Percentiles rank a stretch among this genome's conserved stretches.
These are phyloP conservation scores for Dipteronia sinensis DNA, from an alignment of 345 rosid genomes.

Conservation along the genomic window DNA sequence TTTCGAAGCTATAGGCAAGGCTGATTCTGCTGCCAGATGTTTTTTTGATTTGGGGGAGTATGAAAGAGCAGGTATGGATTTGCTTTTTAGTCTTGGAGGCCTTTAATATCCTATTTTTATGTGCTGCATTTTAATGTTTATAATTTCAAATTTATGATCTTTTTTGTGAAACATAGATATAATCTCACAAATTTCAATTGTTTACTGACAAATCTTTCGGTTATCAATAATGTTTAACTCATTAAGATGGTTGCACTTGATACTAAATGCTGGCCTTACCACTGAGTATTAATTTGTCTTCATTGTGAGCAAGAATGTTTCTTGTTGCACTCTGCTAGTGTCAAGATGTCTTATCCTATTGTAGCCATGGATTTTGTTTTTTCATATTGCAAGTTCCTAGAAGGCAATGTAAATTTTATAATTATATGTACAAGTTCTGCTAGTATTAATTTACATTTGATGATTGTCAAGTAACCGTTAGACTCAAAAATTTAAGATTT, in stretches of 20 bases:
- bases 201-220: background rate
- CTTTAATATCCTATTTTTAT: background rate
- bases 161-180: background rate
- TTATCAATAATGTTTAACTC: background rate
- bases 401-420: too few relatives aligned
- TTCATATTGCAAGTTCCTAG: too few relatives aligned
- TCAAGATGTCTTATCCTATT: too few relatives aligned
- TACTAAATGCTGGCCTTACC: background rate
- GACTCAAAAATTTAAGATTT: background rate
- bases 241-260: background rate
- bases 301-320: background rate
- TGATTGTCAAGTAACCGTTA: too few relatives aligned
- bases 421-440: background rate
- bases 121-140: background rate
- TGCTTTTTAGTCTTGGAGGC: background rate
- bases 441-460: background rate
- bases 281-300: background rate
- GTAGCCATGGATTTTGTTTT: too few relatives aligned
- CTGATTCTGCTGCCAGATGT: conserved; percentile 50
- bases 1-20: conserved; percentile 46
- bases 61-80: conserved; percentile 39
- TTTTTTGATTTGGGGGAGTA: conserved; percentile 41
- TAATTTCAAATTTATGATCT: background rate
- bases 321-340: background rate
- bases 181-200: background rate